These are phyloP conservation scores for Eimeria sp. DNA, from an alignment of 169 alveolate species.

Conservation along the genomic window DNA sequence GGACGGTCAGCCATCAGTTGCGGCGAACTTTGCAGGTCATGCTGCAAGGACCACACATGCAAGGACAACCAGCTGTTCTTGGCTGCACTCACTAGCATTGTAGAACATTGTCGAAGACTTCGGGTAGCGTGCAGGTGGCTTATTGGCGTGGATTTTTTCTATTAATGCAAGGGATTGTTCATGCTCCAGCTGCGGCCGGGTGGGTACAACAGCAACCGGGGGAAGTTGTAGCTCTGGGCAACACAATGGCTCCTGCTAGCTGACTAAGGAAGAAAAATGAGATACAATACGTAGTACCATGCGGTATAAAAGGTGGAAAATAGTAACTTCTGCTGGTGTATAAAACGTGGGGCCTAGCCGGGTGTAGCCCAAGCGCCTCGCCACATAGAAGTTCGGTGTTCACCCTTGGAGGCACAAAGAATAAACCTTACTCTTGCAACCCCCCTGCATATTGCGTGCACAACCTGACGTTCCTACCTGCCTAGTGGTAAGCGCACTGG, in stretches of 20 bases:
- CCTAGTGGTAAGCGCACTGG: background rate
- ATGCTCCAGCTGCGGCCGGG: no score
- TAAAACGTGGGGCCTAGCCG: background rate
- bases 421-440: background rate
- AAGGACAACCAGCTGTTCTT: no score
- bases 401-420: no score
- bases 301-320: background rate
- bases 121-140: no score
- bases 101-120: no score
- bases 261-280: background rate
- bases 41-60: no score
- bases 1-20: no score
- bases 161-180: background rate
- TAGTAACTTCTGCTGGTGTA: background rate
- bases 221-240: background rate
- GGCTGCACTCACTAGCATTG: no score
- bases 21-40: no score
- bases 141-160: no score
- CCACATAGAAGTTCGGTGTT: background rate
- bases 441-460: background rate
- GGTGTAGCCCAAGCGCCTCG: background rate
- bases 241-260: background rate
- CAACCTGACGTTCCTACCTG: background rate
- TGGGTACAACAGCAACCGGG: background rate
- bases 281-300: background rate